Evolutionary conservation across 129 eudicot genomes (phyloP).

Genomic region (Arctium minus): DNA sequence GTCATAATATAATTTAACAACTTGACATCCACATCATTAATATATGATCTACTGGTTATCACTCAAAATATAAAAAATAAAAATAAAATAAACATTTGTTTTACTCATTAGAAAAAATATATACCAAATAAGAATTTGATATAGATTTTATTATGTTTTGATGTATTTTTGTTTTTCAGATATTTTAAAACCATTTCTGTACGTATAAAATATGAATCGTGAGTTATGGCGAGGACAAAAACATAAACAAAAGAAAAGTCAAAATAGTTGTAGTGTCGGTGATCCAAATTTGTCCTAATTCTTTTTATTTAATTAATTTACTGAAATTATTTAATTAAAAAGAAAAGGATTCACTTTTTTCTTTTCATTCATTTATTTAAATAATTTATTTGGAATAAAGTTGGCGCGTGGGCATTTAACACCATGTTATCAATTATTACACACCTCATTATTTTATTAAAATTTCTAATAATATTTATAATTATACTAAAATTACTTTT

Average conservation of each 20-base stretch:
- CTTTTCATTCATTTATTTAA: not conserved
- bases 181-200: not conserved
- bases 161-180: too few relatives aligned
- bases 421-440: conserved; percentile 24
- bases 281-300: conserved; percentile 13
- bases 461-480: not conserved
- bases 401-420: conserved; percentile 21
- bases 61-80: too few relatives aligned
- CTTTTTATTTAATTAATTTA: not conserved
- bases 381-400: conserved; percentile 15
- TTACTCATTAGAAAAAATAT: too few relatives aligned
- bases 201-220: not conserved
- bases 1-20: too few relatives aligned
- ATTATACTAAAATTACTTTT: too few relatives aligned
- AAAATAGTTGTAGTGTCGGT: conserved; percentile 21
- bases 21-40: too few relatives aligned
- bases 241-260: not conserved
- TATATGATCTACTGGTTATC: too few relatives aligned
- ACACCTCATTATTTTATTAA: not conserved
- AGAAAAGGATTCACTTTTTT: conserved; percentile 7
- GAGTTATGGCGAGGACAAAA: not conserved
- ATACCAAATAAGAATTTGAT: too few relatives aligned
- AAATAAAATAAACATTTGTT: too few relatives aligned
- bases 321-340: not conserved
- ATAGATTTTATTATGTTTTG: too few relatives aligned